phyloP scores from a whole-genome alignment of 352 stramenopile species.

The Pilasporangium apinafurcum region DNA sequence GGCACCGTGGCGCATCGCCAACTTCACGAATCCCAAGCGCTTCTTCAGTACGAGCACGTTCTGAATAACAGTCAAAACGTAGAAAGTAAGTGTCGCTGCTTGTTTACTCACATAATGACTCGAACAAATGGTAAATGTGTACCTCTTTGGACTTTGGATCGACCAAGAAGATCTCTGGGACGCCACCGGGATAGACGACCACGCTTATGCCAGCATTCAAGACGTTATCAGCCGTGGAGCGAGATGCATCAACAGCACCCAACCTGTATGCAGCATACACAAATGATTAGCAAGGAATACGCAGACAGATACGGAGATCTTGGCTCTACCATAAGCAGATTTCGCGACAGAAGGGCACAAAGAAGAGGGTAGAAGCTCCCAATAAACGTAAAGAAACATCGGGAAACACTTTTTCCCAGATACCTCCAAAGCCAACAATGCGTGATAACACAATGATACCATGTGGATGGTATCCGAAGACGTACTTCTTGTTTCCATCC shows the following conservation, averaged over 20 bases:
- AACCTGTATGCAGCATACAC: conserved; percentile 17
- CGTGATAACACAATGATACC: conserved; percentile 47
- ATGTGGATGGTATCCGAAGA: conserved; percentile 49
- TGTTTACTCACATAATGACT: background rate
- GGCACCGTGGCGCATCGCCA: conserved; percentile 68
- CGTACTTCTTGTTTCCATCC: conserved; percentile 16
- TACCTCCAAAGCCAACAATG: conserved; percentile 32
- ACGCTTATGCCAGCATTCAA: conserved; percentile 60
- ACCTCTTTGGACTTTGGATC: conserved; percentile 64
- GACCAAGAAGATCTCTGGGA: conserved; percentile 73
- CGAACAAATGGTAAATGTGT: background rate
- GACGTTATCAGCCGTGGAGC: conserved; percentile 67
- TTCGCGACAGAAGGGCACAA: conserved; percentile 11
- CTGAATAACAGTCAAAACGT: conserved; percentile 4
- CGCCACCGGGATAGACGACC: conserved; percentile 66
- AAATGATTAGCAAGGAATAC: background rate
- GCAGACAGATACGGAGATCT: too few relatives aligned
- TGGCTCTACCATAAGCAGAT: conserved; percentile 13
- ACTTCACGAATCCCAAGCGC: conserved; percentile 76
- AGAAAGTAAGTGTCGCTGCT: background rate
- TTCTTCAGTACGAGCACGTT: conserved; percentile 74
- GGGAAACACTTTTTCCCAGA: conserved; percentile 32
- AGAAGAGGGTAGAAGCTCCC: conserved; percentile 11
- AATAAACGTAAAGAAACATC: conserved; percentile 13
- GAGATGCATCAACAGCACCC: conserved; percentile 64